phyloP scores from a whole-genome alignment of 2,329 filamentous ascomycete species.

The Trichoderma oligosporum region DNA sequence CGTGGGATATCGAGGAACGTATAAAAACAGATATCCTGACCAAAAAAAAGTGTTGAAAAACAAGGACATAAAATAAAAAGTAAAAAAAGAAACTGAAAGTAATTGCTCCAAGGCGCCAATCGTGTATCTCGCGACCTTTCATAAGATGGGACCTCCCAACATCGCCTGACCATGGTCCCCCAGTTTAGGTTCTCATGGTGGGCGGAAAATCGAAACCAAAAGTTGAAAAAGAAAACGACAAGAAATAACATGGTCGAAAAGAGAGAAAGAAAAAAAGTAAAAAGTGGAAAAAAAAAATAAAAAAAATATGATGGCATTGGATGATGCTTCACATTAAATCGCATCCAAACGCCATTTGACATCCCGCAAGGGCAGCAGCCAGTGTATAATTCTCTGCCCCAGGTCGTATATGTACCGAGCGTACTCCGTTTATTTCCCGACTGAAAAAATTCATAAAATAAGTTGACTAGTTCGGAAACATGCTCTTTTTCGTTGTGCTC shows the following conservation, averaged over 20 bases:
- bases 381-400: background rate
- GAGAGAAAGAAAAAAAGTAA: background rate
- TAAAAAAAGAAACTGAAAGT: background rate
- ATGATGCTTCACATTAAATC: background rate
- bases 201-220: background rate
- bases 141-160: background rate
- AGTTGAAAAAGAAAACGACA: background rate
- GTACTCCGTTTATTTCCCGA: background rate
- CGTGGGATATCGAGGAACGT: conserved; percentile 8
- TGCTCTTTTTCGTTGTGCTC: background rate
- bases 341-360: conserved; percentile 15
- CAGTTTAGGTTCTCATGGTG: too few species aligned
- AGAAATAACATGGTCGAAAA: background rate
- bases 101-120: conserved; percentile 14
- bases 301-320: background rate
- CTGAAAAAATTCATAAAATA: background rate
- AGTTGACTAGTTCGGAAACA: background rate
- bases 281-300: background rate
- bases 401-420: conserved; percentile 12
- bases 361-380: background rate
- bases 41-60: background rate
- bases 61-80: background rate
- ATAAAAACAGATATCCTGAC: background rate
- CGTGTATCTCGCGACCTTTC: conserved; percentile 16
- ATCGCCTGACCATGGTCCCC: background rate